Conservation (phyloP, 78 protist genomes). For the Dictyostelium brefeldianum region DNA sequence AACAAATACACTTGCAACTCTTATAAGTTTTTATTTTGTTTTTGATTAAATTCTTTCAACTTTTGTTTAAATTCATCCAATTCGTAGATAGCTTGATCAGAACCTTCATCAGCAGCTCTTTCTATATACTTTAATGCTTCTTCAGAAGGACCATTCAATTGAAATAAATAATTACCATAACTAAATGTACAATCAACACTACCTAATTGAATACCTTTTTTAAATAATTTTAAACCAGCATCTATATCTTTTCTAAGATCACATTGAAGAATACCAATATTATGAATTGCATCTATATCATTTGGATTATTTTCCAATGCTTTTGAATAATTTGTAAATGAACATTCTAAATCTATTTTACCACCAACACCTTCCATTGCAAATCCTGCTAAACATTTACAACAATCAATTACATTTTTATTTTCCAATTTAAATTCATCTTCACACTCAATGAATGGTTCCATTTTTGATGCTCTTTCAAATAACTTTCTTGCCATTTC, state of each 20-base stretch:
- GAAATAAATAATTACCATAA: background rate
- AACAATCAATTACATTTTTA: constrained; percentile 9
- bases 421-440: background rate
- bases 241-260: background rate
- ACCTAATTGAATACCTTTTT: constrained; percentile 9
- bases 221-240: constrained; percentile 9
- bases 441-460: background rate
- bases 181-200: constrained; percentile 1
- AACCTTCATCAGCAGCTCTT: background rate
- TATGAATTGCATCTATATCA: constrained; percentile 5
- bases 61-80: background rate
- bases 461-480: constrained; percentile 18
- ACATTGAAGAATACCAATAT: background rate
- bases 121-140: background rate
- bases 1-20: background rate
- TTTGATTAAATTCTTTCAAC: background rate
- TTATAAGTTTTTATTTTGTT: background rate
- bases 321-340: constrained; percentile 6
- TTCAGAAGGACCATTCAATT: background rate
- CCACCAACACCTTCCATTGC: constrained; percentile 22
- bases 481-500: constrained; percentile 14
- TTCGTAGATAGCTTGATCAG: background rate
- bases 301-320: background rate
- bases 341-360: background rate
- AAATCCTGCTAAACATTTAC: constrained; percentile 13